Evolutionary conservation across 768 basidiomycete genomes (phyloP).

Genomic region (Artomyces pyxidatus): DNA sequence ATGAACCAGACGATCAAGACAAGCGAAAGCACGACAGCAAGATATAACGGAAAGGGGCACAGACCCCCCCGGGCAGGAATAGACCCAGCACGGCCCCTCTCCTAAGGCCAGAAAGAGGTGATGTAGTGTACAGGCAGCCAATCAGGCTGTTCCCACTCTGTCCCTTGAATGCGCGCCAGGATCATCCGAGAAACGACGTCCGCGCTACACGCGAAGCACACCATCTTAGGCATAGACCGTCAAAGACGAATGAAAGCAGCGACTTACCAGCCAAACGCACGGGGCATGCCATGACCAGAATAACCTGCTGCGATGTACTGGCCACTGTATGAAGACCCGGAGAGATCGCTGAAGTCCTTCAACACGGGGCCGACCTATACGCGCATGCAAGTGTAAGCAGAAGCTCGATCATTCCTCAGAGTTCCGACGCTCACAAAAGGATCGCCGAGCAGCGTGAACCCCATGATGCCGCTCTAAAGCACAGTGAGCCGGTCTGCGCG

Average conservation of each 20-base stretch:
- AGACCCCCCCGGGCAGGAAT: too few species aligned
- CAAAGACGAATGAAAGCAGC: neutral
- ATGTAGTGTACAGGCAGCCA: constrained; percentile 50
- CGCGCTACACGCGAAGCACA: constrained; percentile 35
- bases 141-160: constrained; percentile 41
- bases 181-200: constrained; percentile 58
- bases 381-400: neutral
- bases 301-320: constrained; percentile 72
- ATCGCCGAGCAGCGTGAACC: constrained; percentile 49
- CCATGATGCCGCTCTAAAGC: constrained; percentile 77
- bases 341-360: constrained; percentile 13
- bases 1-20: too few species aligned
- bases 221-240: neutral
- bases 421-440: constrained; percentile 51
- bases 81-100: too few species aligned
- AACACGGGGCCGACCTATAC: constrained; percentile 57
- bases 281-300: constrained; percentile 76
- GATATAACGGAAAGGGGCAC: too few species aligned
- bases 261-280: constrained; percentile 60
- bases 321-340: constrained; percentile 31
- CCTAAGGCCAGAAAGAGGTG: too few species aligned
- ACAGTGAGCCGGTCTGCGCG: neutral
- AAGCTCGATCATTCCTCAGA: neutral
- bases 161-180: constrained; percentile 33
- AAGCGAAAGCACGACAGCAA: too few species aligned